These are phyloP conservation scores for Phellopilus nigrolimitatus DNA, from an alignment of 1,284 basidiomycete species.

Conservation along the genomic window DNA sequence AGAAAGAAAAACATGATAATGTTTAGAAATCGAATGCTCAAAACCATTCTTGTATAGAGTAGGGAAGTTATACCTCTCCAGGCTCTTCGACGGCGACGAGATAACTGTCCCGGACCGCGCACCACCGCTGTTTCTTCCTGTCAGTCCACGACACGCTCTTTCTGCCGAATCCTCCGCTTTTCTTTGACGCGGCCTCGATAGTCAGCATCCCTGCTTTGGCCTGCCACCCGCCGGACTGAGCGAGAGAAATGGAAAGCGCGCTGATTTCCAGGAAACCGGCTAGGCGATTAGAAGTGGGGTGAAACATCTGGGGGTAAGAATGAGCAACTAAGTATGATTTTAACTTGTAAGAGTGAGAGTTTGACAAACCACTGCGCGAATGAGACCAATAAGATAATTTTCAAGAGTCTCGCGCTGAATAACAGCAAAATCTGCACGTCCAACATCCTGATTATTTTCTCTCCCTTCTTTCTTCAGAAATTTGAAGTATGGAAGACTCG, in stretches of 20 bases:
- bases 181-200: slow-evolving; percentile 46
- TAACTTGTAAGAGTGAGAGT: neutral
- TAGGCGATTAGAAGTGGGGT: slow-evolving; percentile 88
- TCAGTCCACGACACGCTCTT: slow-evolving; percentile 64
- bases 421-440: slow-evolving; percentile 72
- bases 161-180: slow-evolving; percentile 54
- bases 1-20: neutral
- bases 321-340: slow-evolving; percentile 13
- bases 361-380: slow-evolving; percentile 76
- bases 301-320: slow-evolving; percentile 79
- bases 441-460: slow-evolving; percentile 47
- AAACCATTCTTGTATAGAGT: neutral
- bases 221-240: slow-evolving; percentile 78
- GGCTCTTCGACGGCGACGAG: slow-evolving; percentile 85
- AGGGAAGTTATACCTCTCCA: slow-evolving; percentile 56
- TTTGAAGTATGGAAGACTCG: slow-evolving; percentile 86
- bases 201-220: slow-evolving; percentile 88
- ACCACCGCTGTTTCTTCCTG: slow-evolving; percentile 82
- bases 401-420: slow-evolving; percentile 81
- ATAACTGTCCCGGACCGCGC: slow-evolving; percentile 90
- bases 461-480: slow-evolving; percentile 60
- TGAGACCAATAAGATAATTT: slow-evolving; percentile 85
- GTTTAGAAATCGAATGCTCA: too few species aligned
- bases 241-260: slow-evolving; percentile 80
- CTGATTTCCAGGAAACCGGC: slow-evolving; percentile 96